Evolutionary conservation across 2,329 filamentous ascomycete species (phyloP).

Genomic region (Phyllachora maydis): DNA sequence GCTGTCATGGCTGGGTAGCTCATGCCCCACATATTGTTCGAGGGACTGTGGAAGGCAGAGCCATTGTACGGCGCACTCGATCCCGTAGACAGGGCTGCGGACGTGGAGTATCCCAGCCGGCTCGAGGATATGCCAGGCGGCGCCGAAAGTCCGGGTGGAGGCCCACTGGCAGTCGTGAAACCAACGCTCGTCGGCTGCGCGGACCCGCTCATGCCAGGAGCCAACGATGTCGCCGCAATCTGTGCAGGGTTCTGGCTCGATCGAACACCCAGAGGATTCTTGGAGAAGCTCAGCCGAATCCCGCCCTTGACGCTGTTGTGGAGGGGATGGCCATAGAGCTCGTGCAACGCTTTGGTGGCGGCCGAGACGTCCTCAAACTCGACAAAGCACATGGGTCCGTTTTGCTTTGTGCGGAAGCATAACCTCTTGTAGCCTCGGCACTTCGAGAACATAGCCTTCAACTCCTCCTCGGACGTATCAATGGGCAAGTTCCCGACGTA

Average conservation of each 20-base stretch:
- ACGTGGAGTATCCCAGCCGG: slow-evolving; percentile 3
- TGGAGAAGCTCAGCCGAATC: slow-evolving; percentile 89
- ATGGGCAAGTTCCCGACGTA: slow-evolving; percentile 94
- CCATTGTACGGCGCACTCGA: slow-evolving; percentile 5
- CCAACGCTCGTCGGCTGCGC: too few relatives aligned
- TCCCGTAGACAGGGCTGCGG: too few relatives aligned
- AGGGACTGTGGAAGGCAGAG: slow-evolving; percentile 3
- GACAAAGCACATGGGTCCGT: slow-evolving; percentile 96
- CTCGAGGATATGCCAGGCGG: slow-evolving; percentile 52
- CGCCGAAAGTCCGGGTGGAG: slow-evolving; percentile 60
- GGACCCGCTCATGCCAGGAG: slow-evolving; percentile 27
- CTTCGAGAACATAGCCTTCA: slow-evolving; percentile 84
- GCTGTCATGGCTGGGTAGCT: too few relatives aligned
- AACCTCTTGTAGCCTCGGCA: slow-evolving; percentile 89
- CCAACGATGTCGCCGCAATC: slow-evolving; percentile 35
- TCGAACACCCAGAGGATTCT: slow-evolving; percentile 86
- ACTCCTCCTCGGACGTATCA: slow-evolving; percentile 83
- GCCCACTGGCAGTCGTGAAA: slow-evolving; percentile 51
- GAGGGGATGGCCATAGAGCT: slow-evolving; percentile 70
- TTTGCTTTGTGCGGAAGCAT: slow-evolving; percentile 85
- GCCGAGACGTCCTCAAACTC: slow-evolving; percentile 90
- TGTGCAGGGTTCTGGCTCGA: slow-evolving; percentile 43
- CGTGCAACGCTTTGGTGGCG: slow-evolving; percentile 75
- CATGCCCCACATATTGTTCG: slow-evolving; percentile 6
- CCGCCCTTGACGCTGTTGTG: slow-evolving; percentile 90